phyloP scores from a whole-genome alignment of 2,329 filamentous ascomycete genomes.

The Penicillium griseofulvum region DNA sequence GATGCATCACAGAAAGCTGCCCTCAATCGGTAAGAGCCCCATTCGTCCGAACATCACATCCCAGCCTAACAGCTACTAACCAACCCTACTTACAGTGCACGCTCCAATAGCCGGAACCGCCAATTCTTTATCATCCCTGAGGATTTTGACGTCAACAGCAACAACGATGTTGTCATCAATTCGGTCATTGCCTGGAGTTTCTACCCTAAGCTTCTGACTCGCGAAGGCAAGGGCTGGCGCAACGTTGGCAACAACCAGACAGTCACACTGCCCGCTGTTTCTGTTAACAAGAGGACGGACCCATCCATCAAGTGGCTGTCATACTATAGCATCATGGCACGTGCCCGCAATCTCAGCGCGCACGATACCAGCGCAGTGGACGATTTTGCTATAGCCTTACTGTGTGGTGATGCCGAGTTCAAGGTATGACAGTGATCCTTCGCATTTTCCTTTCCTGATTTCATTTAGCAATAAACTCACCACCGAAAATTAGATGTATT shows the following conservation, averaged over 20 bases:
- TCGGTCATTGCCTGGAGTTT: slow-evolving; percentile 91
- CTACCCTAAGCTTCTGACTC: slow-evolving; percentile 85
- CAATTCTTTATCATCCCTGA: slow-evolving; percentile 82
- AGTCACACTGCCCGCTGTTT: slow-evolving; percentile 81
- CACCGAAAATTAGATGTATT: slow-evolving; percentile 62
- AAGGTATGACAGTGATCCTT: slow-evolving; percentile 56
- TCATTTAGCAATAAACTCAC: neutral
- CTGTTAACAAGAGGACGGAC: slow-evolving; percentile 72
- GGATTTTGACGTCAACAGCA: slow-evolving; percentile 70
- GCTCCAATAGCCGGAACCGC: slow-evolving; percentile 64
- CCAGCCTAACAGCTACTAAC: neutral
- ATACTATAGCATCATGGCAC: slow-evolving; percentile 96
- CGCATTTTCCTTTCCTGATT: neutral
- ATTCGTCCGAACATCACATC: neutral
- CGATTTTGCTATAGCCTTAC: slow-evolving; percentile 75
- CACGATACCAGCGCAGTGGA: slow-evolving; percentile 82
- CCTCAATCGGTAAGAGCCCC: slow-evolving; percentile 57
- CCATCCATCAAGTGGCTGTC: slow-evolving; percentile 70
- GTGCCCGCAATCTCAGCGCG: slow-evolving; percentile 75
- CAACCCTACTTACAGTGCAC: slow-evolving; percentile 40
- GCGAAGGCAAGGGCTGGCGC: slow-evolving; percentile 81
- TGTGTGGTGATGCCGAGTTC: slow-evolving; percentile 86
- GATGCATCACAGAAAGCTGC: slow-evolving; percentile 68
- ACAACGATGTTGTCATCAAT: slow-evolving; percentile 74
- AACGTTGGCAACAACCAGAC: slow-evolving; percentile 92